Conservation (phyloP, 2,329 filamentous ascomycete species). For the Botrytis squamosa region DNA sequence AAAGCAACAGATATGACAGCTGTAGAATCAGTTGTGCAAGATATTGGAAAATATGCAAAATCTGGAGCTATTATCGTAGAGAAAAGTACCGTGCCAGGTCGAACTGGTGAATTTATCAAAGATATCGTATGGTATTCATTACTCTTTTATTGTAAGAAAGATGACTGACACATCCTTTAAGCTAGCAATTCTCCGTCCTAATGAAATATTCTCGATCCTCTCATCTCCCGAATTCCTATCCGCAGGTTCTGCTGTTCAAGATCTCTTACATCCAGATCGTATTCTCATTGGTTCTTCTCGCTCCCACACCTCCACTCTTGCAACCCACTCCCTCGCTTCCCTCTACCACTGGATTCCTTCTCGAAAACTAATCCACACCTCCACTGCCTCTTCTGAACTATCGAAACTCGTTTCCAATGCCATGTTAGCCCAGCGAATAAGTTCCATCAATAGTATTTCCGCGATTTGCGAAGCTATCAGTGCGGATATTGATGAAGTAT, state of each 20-base stretch:
- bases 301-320: slow-evolving; percentile 35
- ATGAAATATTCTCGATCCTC: slow-evolving; percentile 69
- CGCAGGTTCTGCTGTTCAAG: slow-evolving; percentile 71
- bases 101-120: slow-evolving; percentile 68
- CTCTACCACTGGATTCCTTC: slow-evolving; percentile 73
- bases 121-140: slow-evolving; percentile 53
- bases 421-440: slow-evolving; percentile 77
- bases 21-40: slow-evolving; percentile 66
- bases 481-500: slow-evolving; percentile 72
- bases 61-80: slow-evolving; percentile 73
- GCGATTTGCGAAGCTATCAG: slow-evolving; percentile 75
- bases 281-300: slow-evolving; percentile 70
- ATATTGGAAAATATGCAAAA: slow-evolving; percentile 65
- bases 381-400: slow-evolving; percentile 75
- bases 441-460: slow-evolving; percentile 78
- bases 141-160: slow-evolving; percentile 23
- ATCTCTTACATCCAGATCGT: slow-evolving; percentile 69
- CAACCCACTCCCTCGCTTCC: slow-evolving; percentile 61
- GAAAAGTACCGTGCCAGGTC: slow-evolving; percentile 77
- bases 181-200: slow-evolving; percentile 59
- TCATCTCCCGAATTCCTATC: slow-evolving; percentile 82
- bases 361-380: slow-evolving; percentile 67
- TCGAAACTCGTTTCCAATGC: slow-evolving; percentile 78
- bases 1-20: slow-evolving; percentile 70
- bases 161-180: slow-evolving; percentile 37